Conservation (phyloP, 2,329 filamentous ascomycete genomes). For the Aspergillus nomiae region DNA sequence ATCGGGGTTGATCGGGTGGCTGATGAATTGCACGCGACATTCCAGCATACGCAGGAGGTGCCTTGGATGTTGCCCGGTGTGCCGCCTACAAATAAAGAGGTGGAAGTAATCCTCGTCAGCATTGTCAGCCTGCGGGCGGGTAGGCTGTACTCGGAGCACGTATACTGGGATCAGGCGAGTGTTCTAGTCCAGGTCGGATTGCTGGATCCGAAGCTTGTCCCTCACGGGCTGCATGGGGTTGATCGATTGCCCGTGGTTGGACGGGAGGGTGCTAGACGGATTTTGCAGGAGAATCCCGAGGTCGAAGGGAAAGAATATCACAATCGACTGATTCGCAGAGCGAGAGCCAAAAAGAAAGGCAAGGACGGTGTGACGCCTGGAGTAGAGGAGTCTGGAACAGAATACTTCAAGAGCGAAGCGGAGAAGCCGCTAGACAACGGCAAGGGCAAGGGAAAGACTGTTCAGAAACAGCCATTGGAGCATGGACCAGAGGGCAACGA, state of each 20-base stretch:
- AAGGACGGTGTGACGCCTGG: conserved; percentile 15
- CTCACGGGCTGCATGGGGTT: conserved; percentile 45
- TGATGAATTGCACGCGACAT: conserved; percentile 60
- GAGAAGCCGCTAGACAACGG: conserved; percentile 17
- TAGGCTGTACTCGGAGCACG: conserved; percentile 58
- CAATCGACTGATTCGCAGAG: conserved; percentile 33
- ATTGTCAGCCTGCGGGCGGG: conserved; percentile 58
- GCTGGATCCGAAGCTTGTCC: conserved; percentile 58
- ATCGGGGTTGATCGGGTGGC: conserved; percentile 61
- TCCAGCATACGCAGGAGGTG: conserved; percentile 59
- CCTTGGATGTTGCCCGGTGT: conserved; percentile 63
- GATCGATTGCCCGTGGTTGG: conserved; percentile 44
- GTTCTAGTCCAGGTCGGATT: conserved; percentile 62
- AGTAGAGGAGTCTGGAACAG: conserved; percentile 28
- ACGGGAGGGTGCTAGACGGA: conserved; percentile 41
- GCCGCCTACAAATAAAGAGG: conserved; percentile 56
- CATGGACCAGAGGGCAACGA: conserved; percentile 1
- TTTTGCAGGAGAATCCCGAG: conserved; percentile 42
- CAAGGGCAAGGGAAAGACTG: conserved; percentile 25
- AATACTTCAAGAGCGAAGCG: conserved; percentile 25
- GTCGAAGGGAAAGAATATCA: conserved; percentile 37
- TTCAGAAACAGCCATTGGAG: conserved; percentile 14
- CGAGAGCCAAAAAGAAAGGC: conserved; percentile 18
- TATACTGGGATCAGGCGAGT: conserved; percentile 66
- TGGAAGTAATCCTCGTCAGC: conserved; percentile 60